Conservation (phyloP, 208 protist species). For the Porcisia hertigi region DNA sequence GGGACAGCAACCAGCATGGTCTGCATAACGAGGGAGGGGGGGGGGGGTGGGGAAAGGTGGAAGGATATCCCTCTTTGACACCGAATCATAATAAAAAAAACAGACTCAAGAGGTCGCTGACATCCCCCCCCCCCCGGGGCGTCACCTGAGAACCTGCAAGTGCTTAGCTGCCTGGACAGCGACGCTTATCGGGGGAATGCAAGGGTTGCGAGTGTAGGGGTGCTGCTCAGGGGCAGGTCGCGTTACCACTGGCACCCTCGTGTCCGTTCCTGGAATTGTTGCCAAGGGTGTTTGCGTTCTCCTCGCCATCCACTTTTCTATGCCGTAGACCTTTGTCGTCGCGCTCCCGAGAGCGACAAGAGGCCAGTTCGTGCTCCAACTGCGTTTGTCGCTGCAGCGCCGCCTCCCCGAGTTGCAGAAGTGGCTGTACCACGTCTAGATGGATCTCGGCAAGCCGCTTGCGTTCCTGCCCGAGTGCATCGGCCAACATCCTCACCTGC, state of each 20-base stretch:
- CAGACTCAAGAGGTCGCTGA: no score
- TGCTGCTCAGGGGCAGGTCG: background rate
- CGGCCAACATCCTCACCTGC: slow-evolving; percentile 24
- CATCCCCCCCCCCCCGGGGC: no score
- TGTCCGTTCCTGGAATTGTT: background rate
- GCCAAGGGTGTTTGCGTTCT: background rate
- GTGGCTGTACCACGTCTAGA: slow-evolving; percentile 18
- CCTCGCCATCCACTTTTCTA: background rate
- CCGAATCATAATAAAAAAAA: no score
- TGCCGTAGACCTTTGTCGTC: background rate
- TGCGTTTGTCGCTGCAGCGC: slow-evolving; percentile 15
- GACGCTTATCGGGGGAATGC: background rate
- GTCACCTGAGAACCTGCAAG: background rate
- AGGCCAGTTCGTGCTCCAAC: slow-evolving; percentile 15
- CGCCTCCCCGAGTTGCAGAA: slow-evolving; percentile 17
- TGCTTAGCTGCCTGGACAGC: background rate
- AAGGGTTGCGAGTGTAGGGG: background rate
- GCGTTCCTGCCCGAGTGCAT: slow-evolving; percentile 18
- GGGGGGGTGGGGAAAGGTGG: no score
- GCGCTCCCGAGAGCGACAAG: background rate
- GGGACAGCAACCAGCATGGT: no score
- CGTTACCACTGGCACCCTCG: background rate
- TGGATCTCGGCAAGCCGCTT: slow-evolving; percentile 6
- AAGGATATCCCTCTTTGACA: no score
- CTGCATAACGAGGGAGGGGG: no score